Evolutionary conservation across 1,139 yeast species (phyloP).

Genomic region (Scheffersomyces titani): DNA sequence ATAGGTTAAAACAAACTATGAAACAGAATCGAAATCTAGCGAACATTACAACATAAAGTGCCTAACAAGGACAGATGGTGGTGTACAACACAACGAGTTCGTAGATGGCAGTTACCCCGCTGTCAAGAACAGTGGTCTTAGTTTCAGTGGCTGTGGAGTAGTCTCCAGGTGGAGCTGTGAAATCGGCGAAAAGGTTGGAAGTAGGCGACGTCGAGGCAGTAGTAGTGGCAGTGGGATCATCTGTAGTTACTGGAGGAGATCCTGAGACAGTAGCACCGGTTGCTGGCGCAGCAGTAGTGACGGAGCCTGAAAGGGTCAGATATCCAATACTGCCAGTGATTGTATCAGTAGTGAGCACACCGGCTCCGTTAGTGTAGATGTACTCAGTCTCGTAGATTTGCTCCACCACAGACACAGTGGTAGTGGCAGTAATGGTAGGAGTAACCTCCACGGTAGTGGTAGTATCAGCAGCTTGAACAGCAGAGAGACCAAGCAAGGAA

Average conservation of each 20-base stretch:
- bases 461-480: slow-evolving; percentile 11
- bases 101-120: slow-evolving; percentile 32
- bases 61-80: slow-evolving; percentile 16
- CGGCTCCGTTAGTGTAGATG: slow-evolving; percentile 30
- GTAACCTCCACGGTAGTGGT: slow-evolving; percentile 30
- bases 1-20: background rate
- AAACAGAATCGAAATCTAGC: background rate
- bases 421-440: slow-evolving; percentile 32
- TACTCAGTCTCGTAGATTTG: slow-evolving; percentile 36
- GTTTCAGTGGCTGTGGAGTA: slow-evolving; percentile 25
- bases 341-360: slow-evolving; percentile 35
- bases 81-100: slow-evolving; percentile 37
- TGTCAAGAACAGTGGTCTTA: slow-evolving; percentile 11
- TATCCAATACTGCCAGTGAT: slow-evolving; percentile 25
- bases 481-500: slow-evolving; percentile 9
- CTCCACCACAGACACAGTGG: slow-evolving; percentile 28
- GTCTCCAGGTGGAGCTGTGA: slow-evolving; percentile 19
- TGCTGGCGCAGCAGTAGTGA: slow-evolving; percentile 7
- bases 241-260: slow-evolving; percentile 3
- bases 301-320: slow-evolving; percentile 2
- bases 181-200: slow-evolving; percentile 1
- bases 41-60: background rate
- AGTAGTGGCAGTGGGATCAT: slow-evolving; percentile 4
- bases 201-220: slow-evolving; percentile 3
- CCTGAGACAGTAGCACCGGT: slow-evolving; percentile 4